These are phyloP conservation scores for Celoporthe dispersa DNA, from an alignment of 2,329 filamentous ascomycete species.

Conservation along the genomic window DNA sequence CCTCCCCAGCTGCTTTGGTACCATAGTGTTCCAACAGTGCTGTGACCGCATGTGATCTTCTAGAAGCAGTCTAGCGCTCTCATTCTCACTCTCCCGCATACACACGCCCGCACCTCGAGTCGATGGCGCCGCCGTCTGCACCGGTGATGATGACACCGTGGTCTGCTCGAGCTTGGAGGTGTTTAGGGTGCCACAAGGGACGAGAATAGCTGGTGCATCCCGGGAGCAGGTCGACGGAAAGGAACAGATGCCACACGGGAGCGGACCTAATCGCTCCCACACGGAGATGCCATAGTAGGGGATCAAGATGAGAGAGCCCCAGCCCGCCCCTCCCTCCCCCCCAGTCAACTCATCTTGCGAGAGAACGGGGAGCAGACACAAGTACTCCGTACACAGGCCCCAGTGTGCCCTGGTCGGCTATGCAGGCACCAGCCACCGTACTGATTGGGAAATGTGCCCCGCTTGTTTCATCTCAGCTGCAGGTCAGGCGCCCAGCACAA, in stretches of 20 bases:
- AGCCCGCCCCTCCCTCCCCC: not conserved
- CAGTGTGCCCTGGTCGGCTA: not conserved
- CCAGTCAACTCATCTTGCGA: conserved; percentile 8
- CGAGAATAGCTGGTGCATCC: not conserved
- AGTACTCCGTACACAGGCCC: not conserved
- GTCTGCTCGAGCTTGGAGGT: not conserved
- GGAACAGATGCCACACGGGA: conserved; percentile 25
- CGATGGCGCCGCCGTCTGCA: not conserved
- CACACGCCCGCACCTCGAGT: conserved; percentile 11
- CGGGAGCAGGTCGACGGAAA: conserved; percentile 19
- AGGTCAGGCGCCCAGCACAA: conserved; percentile 26
- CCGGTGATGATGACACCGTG: not conserved
- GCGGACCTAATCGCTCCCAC: conserved; percentile 27
- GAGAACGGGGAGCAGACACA: not conserved
- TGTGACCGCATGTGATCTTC: conserved; percentile 22
- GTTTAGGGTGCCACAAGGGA: not conserved
- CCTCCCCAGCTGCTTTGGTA: conserved; percentile 2
- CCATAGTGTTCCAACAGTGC: conserved; percentile 15
- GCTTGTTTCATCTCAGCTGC: conserved; percentile 28
- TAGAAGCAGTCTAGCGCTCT: conserved; percentile 24
- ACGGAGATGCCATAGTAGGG: conserved; percentile 3
- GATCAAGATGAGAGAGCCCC: conserved; percentile 9
- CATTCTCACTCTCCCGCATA: conserved; percentile 7
- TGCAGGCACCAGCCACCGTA: conserved; percentile 9
- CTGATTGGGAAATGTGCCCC: conserved; percentile 23